Conservation (phyloP, 192 early-diverging fungal species). For the Coemansia sp. region DNA sequence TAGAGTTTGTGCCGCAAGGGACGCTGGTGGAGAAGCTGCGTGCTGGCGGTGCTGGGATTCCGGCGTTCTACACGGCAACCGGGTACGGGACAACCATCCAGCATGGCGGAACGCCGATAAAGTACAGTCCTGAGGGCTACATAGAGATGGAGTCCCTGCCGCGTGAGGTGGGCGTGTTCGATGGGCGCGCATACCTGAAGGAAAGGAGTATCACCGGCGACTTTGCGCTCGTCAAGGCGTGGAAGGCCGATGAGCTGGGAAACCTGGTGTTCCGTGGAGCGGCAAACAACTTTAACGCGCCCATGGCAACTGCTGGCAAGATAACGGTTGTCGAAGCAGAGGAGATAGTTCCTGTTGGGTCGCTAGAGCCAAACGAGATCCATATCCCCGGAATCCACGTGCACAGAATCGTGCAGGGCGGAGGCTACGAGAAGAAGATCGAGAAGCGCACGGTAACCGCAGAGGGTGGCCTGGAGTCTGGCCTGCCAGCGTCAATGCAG, state of each 20-base stretch:
- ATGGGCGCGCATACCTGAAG: constrained; percentile 64
- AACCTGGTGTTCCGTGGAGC: constrained; percentile 69
- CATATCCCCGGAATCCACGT: constrained; percentile 74
- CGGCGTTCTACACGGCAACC: constrained; percentile 67
- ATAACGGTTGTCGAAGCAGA: constrained; percentile 73
- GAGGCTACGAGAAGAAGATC: constrained; percentile 67
- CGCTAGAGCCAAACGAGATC: constrained; percentile 64
- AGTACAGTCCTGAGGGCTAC: constrained; percentile 59
- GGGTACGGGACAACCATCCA: constrained; percentile 68
- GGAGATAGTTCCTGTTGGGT: constrained; percentile 67
- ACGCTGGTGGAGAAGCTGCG: constrained; percentile 72
- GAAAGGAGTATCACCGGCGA: constrained; percentile 72
- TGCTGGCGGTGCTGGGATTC: constrained; percentile 73
- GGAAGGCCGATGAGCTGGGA: constrained; percentile 71
- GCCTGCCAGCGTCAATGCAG: constrained; percentile 37
- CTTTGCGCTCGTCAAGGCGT: constrained; percentile 73
- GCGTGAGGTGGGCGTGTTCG: constrained; percentile 61
- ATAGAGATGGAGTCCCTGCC: constrained; percentile 57
- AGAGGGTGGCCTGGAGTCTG: constrained; percentile 2
- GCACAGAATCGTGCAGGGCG: constrained; percentile 64
- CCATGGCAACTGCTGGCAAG: constrained; percentile 67
- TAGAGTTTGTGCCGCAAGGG: constrained; percentile 71
- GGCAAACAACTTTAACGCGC: constrained; percentile 73
- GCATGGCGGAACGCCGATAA: constrained; percentile 68
- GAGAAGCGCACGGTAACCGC: constrained; percentile 52